Evolutionary conservation across 2,329 filamentous ascomycete species (phyloP), one percentile per base, ranked within the genome.

Genomic region (Alternaria sp.): DNA sequence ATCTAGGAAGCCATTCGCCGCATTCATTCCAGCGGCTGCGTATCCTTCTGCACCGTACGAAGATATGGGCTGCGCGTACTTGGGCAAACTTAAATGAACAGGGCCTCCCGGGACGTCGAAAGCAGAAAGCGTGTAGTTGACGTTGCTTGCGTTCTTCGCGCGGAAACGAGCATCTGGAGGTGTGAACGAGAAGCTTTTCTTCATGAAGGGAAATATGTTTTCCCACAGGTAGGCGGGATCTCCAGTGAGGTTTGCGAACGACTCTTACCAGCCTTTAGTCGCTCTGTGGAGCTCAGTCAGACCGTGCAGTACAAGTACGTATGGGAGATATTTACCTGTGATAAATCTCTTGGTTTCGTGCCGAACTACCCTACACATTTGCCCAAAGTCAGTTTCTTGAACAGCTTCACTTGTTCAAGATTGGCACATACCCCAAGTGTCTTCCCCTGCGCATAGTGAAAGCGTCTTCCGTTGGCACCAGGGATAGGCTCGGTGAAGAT

Each of bases 361-460:
- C 77, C 25, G 69, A 71, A 63, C 66, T 68, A 17, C 59, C 59
- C 59, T 61, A 26, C 2, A 40, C 13, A 9, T 15, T 45, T 25
- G 9, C n/a, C 26, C 23, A 45, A 7, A n/a, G 12, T 21, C 12
- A 58, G 54, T 57, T 15, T 11, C 25, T 17, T 21, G 21, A 21
- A 4, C 6, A 32, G 11, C 5, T 6, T 5, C 13, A 28, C 4
- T 11, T 40, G 12, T 19, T 2, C 1, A 4, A 30, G 17, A 9
- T 47, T 5, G 3, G 21, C 10, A 47, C 59, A 15, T 40, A 70
- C 71, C 30, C 74, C 74, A n/a, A 75, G 61, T 23, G 61, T 66
- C 51, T 71, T 70, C 23, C 75, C 75, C 15, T 74, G 67, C 3
- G 71, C 64, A 57, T 77, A 77, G 23, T 74, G 72, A 15, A 74